Evolutionary conservation across 805 yeast species (phyloP), one percentile per base, ranked within the genome.

Genomic region (Debaryomyces maramus): DNA sequence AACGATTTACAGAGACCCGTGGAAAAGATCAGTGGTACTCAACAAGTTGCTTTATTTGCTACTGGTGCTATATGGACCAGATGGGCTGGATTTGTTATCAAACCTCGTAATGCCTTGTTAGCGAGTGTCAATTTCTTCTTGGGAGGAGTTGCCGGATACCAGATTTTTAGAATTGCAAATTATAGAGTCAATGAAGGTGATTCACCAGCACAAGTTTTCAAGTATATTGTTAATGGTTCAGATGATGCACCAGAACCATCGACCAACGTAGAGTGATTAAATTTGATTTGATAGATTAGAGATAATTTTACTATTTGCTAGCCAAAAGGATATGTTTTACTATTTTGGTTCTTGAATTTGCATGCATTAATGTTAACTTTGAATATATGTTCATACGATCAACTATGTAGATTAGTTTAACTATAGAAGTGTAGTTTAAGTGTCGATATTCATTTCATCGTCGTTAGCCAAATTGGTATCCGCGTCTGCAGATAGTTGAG

Each of bases 41-140:
- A 87, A 65, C 90, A 85, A 68, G 60, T 80, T 44, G 95, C 98
- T 1, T 73, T 91, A 42, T 75, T 86, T 53, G 89, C 90, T 34
- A 91, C 99, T 1, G 99, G 97, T 40, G 80, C 80, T 39, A 88
- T 91, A 54, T 91, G 99, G 99, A 91, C 99, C 24, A 81, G 99
- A 64, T 91, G 98, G 98, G 89, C 97, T 11, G 75, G 73, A 1
- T 78, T 90, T 66, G 93, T 90, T 48, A 91, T 91, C 58, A 80
- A 72, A 49, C 99, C 99, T 30, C 83, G 85, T 67, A 91, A 91
- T 67, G 74, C 76, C 52, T 70, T 93, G 45, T 74, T 93, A 50
- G 99, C 98, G 3, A 80, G 91, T 20, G 99, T 91, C 40, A 91
- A 91, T 68, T 88, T 89, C 73, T 91, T 93, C 76, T 71, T 91